Percentiles rank a stretch among this genome's conserved stretches.
Evolutionary conservation across 768 basidiomycete species (phyloP).

Genomic region (Boletellus ananiceps): DNA sequence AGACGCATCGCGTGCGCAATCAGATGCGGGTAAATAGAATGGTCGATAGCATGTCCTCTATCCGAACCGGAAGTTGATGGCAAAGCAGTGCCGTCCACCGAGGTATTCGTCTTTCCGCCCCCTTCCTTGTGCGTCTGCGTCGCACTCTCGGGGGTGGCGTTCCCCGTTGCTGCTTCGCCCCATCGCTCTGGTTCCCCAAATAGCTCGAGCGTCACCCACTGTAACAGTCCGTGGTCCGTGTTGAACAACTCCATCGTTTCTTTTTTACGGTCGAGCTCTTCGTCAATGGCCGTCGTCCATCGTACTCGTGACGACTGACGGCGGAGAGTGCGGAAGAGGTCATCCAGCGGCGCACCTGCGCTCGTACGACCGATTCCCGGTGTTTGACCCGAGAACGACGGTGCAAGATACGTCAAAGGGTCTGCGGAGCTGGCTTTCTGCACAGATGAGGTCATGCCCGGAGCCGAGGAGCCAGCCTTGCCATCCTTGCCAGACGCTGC

Average conservation of each 20-base stretch:
- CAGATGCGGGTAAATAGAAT: constrained; percentile 67
- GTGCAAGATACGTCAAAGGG: background rate
- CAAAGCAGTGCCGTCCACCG: background rate
- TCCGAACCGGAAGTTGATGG: background rate
- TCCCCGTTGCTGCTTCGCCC: constrained; percentile 42
- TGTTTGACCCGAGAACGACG: constrained; percentile 1
- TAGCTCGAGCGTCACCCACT: constrained; percentile 67
- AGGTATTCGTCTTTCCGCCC: background rate
- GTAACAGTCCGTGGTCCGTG: constrained; percentile 64
- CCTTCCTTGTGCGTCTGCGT: background rate
- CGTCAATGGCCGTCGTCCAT: constrained; percentile 48
- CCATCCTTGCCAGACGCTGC: constrained; percentile 35
- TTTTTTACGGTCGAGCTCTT: constrained; percentile 61
- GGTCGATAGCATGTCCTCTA: constrained; percentile 42
- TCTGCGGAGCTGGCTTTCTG: background rate
- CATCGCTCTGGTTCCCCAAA: constrained; percentile 56
- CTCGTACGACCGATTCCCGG: constrained; percentile 14
- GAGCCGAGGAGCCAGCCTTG: background rate
- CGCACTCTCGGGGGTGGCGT: constrained; percentile 19
- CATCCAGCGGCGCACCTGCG: constrained; percentile 30
- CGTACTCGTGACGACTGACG: constrained; percentile 45
- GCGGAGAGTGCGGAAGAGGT: constrained; percentile 54
- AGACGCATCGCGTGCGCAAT: constrained; percentile 73
- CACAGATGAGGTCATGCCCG: no score
- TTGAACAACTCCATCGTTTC: constrained; percentile 69